Percentiles rank a stretch among this genome's conserved stretches.
phyloP scores from a whole-genome alignment of 805 yeast species.

The Tanozyma kutaoensis region DNA sequence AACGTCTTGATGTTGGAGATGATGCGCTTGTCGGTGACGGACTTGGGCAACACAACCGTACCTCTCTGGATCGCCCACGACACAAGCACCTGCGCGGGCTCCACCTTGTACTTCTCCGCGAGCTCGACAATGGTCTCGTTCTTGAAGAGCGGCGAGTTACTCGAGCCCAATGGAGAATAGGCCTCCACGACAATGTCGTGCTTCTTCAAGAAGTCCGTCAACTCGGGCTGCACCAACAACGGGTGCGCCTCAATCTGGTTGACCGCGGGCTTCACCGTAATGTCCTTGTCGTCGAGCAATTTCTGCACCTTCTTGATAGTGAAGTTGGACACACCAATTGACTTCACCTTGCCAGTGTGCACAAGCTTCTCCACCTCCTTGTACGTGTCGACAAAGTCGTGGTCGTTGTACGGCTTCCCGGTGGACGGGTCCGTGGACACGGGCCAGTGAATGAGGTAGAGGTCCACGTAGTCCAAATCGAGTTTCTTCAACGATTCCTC shows the following conservation, averaged over 20 bases:
- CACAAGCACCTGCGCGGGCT: conserved; percentile 38
- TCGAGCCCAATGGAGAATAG: conserved; percentile 65
- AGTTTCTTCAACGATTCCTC: conserved; percentile 47
- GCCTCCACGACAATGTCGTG: conserved; percentile 54
- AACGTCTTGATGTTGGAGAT: conserved; percentile 23
- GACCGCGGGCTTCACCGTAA: conserved; percentile 47
- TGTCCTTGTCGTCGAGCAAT: conserved; percentile 31
- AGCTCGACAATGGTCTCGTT: conserved; percentile 29
- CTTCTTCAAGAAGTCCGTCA: conserved; percentile 35
- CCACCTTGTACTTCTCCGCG: conserved; percentile 27
- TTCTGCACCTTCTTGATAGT: conserved; percentile 37
- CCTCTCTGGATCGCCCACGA: conserved; percentile 51
- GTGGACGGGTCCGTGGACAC: conserved; percentile 32
- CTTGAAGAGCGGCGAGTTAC: conserved; percentile 36
- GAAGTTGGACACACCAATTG: conserved; percentile 73
- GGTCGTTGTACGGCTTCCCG: conserved; percentile 4
- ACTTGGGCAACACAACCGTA: conserved; percentile 32
- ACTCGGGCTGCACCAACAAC: conserved; percentile 48
- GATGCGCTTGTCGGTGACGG: conserved; percentile 20
- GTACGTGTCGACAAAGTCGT: conserved; percentile 15
- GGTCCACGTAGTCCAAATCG: conserved; percentile 64
- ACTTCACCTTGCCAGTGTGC: conserved; percentile 33
- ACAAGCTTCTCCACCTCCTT: background rate
- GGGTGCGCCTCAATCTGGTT: conserved; percentile 76
- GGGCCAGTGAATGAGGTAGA: conserved; percentile 81